Evolutionary conservation across 2,329 filamentous ascomycete species (phyloP).

Genomic region (Talaromyces verruculosus): DNA sequence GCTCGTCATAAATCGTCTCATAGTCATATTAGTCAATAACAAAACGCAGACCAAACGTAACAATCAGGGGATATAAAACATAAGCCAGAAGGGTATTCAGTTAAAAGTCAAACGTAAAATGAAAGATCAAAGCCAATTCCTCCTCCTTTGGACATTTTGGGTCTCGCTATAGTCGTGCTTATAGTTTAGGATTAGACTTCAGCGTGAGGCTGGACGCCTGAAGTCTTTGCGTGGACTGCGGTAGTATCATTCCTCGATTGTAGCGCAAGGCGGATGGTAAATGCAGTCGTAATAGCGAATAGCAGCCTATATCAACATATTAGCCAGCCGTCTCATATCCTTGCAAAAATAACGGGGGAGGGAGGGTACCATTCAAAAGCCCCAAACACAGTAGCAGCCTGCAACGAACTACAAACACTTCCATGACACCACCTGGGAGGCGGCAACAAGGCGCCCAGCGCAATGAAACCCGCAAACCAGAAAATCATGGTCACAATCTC

Average conservation of each 20-base stretch:
- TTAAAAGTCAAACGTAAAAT: neutral
- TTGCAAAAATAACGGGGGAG: constrained; percentile 1
- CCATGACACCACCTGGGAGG: constrained; percentile 33
- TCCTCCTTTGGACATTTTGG: neutral
- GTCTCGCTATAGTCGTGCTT: neutral
- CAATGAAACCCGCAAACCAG: constrained; percentile 86
- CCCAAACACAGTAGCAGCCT: constrained; percentile 53
- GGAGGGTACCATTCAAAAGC: constrained; percentile 49
- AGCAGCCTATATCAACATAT: constrained; percentile 8
- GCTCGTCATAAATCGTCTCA: constrained; percentile 2
- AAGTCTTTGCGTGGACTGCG: constrained; percentile 12
- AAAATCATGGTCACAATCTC: constrained; percentile 77
- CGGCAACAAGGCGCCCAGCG: constrained; percentile 63
- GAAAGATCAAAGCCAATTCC: too few species aligned
- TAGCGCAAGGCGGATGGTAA: constrained; percentile 17
- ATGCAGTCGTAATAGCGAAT: constrained; percentile 21
- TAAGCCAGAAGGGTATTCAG: neutral
- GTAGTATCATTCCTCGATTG: constrained; percentile 5
- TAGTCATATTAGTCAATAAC: neutral
- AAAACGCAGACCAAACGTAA: neutral
- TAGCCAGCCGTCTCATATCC: neutral
- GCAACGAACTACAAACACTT: constrained; percentile 60
- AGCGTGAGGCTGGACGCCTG: constrained; percentile 16
- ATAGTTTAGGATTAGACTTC: constrained; percentile 4
- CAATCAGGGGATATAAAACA: constrained; percentile 5